phyloP scores from a whole-genome alignment of 1,284 basidiomycete genomes.

The Microbotryum lychnidis-dioicae region DNA sequence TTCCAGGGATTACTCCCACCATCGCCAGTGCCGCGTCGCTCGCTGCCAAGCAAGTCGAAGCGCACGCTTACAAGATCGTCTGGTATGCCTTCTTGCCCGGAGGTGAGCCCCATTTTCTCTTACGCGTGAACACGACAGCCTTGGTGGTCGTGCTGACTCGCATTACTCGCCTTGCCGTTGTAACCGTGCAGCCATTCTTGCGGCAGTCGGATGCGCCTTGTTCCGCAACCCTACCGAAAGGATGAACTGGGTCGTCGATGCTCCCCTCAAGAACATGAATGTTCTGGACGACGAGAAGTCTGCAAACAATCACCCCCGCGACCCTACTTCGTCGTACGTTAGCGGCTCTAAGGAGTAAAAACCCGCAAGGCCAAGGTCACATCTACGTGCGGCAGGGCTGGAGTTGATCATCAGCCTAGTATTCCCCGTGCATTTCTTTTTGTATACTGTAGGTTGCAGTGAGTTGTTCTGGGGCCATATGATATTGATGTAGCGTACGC shows the following conservation, averaged over 20 bases:
- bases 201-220: constrained; percentile 14
- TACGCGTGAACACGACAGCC: neutral
- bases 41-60: constrained; percentile 3
- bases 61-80: constrained; percentile 15
- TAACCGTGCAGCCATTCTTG: constrained; percentile 1
- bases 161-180: neutral
- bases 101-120: neutral
- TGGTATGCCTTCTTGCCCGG: constrained; percentile 20
- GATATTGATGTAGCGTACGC: no score
- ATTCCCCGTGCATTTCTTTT: no score
- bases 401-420: no score
- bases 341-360: no score
- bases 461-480: no score
- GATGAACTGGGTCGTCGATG: constrained; percentile 18
- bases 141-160: neutral
- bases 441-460: no score
- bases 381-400: no score
- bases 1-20: constrained; percentile 8
- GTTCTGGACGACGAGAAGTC: no score
- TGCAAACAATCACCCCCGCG: no score
- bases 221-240: constrained; percentile 14
- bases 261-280: neutral
- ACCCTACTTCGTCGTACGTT: no score
- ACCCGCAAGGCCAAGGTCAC: no score
- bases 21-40: constrained; percentile 7